Evolutionary conservation across 1,284 basidiomycete genomes (phyloP).

Genomic region (Boletus austroedulis): DNA sequence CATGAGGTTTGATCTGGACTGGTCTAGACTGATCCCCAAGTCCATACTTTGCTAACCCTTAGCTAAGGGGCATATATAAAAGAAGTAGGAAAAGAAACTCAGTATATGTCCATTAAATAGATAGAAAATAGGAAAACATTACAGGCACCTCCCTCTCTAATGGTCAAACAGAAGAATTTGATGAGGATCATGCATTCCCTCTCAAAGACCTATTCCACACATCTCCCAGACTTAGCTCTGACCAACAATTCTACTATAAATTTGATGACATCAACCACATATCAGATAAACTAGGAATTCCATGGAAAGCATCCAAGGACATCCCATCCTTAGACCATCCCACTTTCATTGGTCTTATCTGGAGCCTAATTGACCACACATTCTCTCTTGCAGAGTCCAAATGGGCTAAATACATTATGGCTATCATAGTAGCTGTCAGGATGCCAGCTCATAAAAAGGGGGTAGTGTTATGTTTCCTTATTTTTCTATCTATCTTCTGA

Average conservation of each 20-base stretch:
- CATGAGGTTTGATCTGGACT: too few species aligned
- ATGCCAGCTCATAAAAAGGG: too few species aligned
- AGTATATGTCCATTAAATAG: too few species aligned
- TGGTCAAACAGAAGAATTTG: neutral
- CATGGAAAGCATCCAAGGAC: conserved; percentile 14
- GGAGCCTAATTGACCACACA: conserved; percentile 4
- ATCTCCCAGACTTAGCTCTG: neutral
- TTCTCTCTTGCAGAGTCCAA: neutral
- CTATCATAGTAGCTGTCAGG: too few species aligned
- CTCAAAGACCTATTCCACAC: neutral
- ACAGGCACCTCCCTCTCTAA: neutral
- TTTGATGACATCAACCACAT: conserved; percentile 15
- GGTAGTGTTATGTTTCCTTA: too few species aligned
- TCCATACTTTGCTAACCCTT: too few species aligned
- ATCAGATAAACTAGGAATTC: conserved; percentile 31
- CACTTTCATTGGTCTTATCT: conserved; percentile 22
- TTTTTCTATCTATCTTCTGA: too few species aligned
- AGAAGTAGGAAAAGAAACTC: too few species aligned
- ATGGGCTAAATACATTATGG: conserved; percentile 1
- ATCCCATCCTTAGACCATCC: conserved; percentile 8
- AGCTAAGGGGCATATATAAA: too few species aligned
- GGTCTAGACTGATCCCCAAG: too few species aligned
- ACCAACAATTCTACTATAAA: neutral
- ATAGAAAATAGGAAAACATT: too few species aligned
- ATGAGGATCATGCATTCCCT: neutral